Evolutionary conservation across 2,329 filamentous ascomycete species (phyloP), one percentile per base, ranked within the genome.

Genomic region (Phaeosphaeriaceae sp.): DNA sequence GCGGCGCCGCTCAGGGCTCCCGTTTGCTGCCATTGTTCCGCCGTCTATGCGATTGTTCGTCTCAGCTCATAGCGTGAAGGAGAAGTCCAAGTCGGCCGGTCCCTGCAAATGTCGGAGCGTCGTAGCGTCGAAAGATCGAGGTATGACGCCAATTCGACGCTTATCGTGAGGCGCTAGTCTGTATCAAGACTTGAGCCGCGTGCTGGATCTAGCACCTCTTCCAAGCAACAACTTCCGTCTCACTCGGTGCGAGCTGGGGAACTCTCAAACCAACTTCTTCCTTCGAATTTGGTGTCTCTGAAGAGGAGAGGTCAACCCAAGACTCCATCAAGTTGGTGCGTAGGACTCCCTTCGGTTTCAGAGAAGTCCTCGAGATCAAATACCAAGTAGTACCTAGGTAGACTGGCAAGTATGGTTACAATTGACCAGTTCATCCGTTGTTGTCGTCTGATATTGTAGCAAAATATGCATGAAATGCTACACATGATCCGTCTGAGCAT

Each of bases 1-100:
- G 46, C 69, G 66, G 57, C 67, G 74, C 72, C 72, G 60, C 60
- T 76, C 73, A 19, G 73, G 71, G 68, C 72, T 76, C 20, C 71
- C 67, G 57, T 76, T 68, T 60, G 66, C 70, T 62, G 68, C 66
- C 72, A 74, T 74, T 42, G 40, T 68, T 40, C 44, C 36, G 51
- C 40, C 52, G 56, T 50, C 25, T 49, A 56, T 31, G 46, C 36
- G 41, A 27, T 56, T 42, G 22, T 20, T 21, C 19, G 27, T 60
- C 54, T 61, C 60, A 66, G 57, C 62, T 53, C 67, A 71, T 71
- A 22, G 53, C 57, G 42, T 51, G 47, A 51, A 15, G 51, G 36
- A 31, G 50, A 46, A 52, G 46, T 36, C 31, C 31, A 36, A 36
- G 31, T 36, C 11, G 31, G 31, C 31, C 31, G 11, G 31, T 36